These are phyloP conservation scores for Lathyrus aphaca DNA, from an alignment of 306 rosid species.

Conservation along the genomic window DNA sequence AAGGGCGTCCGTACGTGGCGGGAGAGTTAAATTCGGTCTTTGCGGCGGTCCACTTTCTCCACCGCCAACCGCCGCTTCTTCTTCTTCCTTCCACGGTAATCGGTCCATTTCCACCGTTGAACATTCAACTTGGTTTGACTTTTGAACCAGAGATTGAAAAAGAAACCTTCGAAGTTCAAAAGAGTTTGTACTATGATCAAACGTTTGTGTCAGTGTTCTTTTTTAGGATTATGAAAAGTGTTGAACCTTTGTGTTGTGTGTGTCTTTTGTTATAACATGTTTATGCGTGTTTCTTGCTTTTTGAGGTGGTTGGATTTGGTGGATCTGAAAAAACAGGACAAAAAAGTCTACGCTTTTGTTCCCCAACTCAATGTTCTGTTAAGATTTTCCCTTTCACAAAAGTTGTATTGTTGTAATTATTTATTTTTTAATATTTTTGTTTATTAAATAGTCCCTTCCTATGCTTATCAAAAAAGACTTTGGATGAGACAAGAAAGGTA, in stretches of 20 bases:
- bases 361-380: background rate
- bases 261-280: background rate
- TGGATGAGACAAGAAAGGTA: no score
- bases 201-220: background rate
- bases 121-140: conserved; percentile 28
- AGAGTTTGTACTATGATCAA: background rate
- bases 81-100: conserved; percentile 41
- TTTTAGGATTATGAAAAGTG: background rate
- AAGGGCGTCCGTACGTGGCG: conserved; percentile 64
- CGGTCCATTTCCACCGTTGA: conserved; percentile 39
- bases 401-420: background rate
- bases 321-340: conserved; percentile 5
- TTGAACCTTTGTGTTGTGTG: background rate
- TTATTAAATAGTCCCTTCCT: no score
- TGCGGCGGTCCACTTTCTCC: conserved; percentile 12
- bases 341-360: conserved; percentile 3
- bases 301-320: background rate
- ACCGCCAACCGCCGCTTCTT: background rate
- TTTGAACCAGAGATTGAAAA: background rate
- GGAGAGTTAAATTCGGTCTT: conserved; percentile 59
- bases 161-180: conserved; percentile 9
- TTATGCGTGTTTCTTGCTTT: conserved; percentile 11
- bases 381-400: background rate
- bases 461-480: no score
- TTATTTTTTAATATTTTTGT: no score